Base-by-base conservation (phyloP, 164 flowering plant genomes). In the Chloranthus sessilifolius region DNA sequence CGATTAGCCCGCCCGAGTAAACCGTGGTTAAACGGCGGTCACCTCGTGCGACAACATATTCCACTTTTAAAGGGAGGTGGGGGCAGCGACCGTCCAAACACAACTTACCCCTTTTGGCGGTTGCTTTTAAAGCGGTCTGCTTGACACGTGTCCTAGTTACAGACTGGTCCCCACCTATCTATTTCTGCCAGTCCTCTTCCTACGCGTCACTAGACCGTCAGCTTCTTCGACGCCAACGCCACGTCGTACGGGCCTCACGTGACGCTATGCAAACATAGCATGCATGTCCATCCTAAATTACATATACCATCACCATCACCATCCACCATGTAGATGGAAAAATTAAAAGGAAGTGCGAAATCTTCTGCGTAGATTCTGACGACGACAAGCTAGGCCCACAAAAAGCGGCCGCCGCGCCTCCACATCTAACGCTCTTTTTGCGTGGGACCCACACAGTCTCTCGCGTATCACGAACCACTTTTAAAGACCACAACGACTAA, bases 371-470 rank as follows among this genome's bases (percentile, higher is more conserved):
- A 56, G 72, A 64, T 67, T 67, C 58, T 69, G 58, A 51, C 54
- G 55, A 56, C 16, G 29, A 48, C 23, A 41, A 25, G 27, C 4
- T 3, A 69, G 56, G 37, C n/a, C 69, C 62, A 56, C 58, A 21
- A 23, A 68, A 64, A 67, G 73, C 73, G 71, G 75, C 75, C 62
- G 73, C 79, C 74, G 74, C 73, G 61, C 67, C 68, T 67, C 62
- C 68, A 52, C 63, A 43, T 37, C 44, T 38, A 16, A 7, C 10
- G 41, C 27, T 48, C 47, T 53, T 43, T 38, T 35, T 19, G n/a
- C n/a, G 55, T 50, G 69, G 72, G 46, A 42, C 70, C 58, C 38
- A 43, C 42, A 5, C 4, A 16, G 35, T 54, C 2, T n/a, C 19
- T n/a, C 15, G 11, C 36, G 4, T 6, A 45, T 16, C 30, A 36